Evolutionary conservation across 2,329 filamentous ascomycete genomes (phyloP).

Genomic region (Cladophialophora bantiana): DNA sequence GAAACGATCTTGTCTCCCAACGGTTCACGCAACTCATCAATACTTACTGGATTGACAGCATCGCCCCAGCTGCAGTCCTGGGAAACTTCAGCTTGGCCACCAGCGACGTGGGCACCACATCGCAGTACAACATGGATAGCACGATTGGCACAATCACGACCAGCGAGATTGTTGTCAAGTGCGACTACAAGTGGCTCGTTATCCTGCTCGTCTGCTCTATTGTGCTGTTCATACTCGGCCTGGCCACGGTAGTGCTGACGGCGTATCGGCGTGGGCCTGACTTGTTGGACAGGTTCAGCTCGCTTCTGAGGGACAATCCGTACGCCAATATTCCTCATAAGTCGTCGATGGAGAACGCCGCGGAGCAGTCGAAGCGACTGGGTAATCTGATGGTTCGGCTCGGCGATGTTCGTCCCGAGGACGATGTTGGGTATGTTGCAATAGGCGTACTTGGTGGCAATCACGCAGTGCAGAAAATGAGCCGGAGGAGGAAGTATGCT

Average conservation of each 20-base stretch:
- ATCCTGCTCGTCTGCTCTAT: constrained; percentile 19
- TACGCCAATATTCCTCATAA: neutral
- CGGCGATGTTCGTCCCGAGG: constrained; percentile 16
- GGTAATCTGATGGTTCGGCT: constrained; percentile 12
- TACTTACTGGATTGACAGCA: constrained; percentile 20
- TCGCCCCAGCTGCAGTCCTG: constrained; percentile 8
- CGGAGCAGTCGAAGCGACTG: constrained; percentile 8
- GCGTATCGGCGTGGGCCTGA: constrained; percentile 15
- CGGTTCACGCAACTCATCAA: constrained; percentile 19
- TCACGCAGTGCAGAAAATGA: constrained; percentile 2
- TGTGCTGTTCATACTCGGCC: constrained; percentile 8
- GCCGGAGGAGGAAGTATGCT: constrained; percentile 2
- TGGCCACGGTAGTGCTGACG: constrained; percentile 9
- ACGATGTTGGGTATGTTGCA: constrained; percentile 13
- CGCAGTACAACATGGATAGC: constrained; percentile 14
- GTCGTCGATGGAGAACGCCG: constrained; percentile 16
- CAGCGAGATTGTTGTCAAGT: constrained; percentile 9
- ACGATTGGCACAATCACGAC: constrained; percentile 16
- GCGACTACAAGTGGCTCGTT: constrained; percentile 10
- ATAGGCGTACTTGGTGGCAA: constrained; percentile 1
- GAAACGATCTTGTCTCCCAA: constrained; percentile 4
- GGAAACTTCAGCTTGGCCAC: constrained; percentile 1
- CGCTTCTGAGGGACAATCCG: constrained; percentile 13
- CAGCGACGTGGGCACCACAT: neutral
- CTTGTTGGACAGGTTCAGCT: constrained; percentile 17